These are phyloP conservation scores for Sporothrix pallida DNA, from an alignment of 2,329 filamentous ascomycete genomes.

Conservation along the genomic window DNA sequence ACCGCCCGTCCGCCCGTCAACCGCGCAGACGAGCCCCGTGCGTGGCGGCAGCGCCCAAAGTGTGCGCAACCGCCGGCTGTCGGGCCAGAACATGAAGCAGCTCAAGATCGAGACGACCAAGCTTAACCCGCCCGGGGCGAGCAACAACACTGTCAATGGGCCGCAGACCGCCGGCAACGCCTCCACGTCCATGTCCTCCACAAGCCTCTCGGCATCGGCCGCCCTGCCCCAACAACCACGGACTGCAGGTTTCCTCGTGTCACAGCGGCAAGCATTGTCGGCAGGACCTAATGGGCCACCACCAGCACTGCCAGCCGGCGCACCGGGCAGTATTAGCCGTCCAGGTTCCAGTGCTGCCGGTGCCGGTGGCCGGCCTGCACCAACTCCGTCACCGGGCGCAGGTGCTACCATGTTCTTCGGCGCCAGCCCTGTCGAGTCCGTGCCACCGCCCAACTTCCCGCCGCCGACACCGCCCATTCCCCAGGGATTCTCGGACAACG, in stretches of 20 bases:
- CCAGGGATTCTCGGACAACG: conserved; percentile 38
- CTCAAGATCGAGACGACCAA: conserved; percentile 82
- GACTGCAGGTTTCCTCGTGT: conserved; percentile 47
- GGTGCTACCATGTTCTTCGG: conserved; percentile 34
- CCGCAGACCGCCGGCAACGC: not conserved
- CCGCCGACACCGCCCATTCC: conserved; percentile 47
- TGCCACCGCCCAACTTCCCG: conserved; percentile 42
- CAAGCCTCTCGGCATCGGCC: conserved; percentile 17
- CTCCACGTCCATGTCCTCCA: not conserved
- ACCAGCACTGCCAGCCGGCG: not conserved
- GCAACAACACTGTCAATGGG: conserved; percentile 32
- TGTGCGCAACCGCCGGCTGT: conserved; percentile 78
- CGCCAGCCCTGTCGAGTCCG: conserved; percentile 40
- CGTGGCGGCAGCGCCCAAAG: conserved; percentile 46
- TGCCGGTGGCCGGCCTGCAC: conserved; percentile 45
- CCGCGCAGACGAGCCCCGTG: conserved; percentile 40
- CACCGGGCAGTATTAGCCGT: conserved; percentile 36
- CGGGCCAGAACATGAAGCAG: conserved; percentile 78
- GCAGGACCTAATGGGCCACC: conserved; percentile 41
- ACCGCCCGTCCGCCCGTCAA: conserved; percentile 48
- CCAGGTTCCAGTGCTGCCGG: conserved; percentile 39
- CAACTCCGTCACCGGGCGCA: conserved; percentile 44
- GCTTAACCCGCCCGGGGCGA: conserved; percentile 38
- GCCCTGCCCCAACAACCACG: conserved; percentile 41
- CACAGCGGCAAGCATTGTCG: conserved; percentile 52